A percentile compares a stretch with the other conserved stretches of the same genome.
Evolutionary conservation across 805 yeast species (phyloP).

Genomic region (Starmerella tilneyi): DNA sequence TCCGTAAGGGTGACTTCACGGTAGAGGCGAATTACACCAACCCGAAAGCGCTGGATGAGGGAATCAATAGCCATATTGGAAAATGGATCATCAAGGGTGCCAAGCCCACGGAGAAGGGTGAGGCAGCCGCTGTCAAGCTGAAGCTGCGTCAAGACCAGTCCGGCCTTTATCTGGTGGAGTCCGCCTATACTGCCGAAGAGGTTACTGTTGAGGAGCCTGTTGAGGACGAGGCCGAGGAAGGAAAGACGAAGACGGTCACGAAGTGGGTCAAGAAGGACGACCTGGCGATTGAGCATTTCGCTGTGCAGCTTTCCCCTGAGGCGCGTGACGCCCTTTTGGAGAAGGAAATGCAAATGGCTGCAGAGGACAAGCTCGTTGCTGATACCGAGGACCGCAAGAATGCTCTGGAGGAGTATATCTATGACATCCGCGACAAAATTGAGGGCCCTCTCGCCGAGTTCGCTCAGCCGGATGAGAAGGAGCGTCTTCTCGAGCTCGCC

Average conservation of each 20-base stretch:
- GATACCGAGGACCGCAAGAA: conserved; percentile 99
- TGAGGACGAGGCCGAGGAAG: conserved; percentile 49
- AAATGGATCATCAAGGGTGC: conserved; percentile 84
- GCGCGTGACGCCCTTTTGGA: conserved; percentile 59
- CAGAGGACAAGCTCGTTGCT: conserved; percentile 91
- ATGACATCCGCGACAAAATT: conserved; percentile 91
- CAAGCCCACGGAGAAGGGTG: conserved; percentile 48
- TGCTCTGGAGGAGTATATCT: conserved; percentile 95
- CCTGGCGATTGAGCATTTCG: conserved; percentile 49
- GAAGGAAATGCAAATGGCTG: conserved; percentile 70
- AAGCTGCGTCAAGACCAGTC: conserved; percentile 96
- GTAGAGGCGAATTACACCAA: conserved; percentile 79
- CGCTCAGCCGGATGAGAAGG: conserved; percentile 86
- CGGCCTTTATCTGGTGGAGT: conserved; percentile 86
- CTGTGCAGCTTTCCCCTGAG: conserved; percentile 49
- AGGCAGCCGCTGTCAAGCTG: conserved; percentile 74
- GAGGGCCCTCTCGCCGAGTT: conserved; percentile 83
- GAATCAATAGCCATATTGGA: conserved; percentile 56
- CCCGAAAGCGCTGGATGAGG: conserved; percentile 59
- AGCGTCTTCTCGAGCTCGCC: conserved; percentile 59
- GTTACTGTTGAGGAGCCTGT: conserved; percentile 78
- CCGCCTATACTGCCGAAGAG: conserved; percentile 92
- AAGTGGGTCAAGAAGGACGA: conserved; percentile 87
- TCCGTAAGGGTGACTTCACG: conserved; percentile 80
- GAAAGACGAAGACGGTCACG: conserved; percentile 80